Evolutionary conservation across 495 filamentous ascomycete species (phyloP).

Genomic region (Pyronema omphalodes): DNA sequence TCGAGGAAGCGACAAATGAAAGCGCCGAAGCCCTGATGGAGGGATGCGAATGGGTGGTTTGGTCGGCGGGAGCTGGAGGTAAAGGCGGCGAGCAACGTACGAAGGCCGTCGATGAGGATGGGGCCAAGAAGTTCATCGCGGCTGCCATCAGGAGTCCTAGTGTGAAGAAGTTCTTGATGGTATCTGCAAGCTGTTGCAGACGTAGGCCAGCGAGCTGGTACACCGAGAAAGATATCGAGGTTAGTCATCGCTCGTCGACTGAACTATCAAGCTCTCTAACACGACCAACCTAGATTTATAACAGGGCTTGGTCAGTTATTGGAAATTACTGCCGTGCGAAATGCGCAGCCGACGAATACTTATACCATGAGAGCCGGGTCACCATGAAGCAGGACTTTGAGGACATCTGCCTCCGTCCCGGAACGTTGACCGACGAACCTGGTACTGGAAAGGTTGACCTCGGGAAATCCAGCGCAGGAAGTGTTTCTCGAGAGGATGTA

Average conservation of each 20-base stretch:
- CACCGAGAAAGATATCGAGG: conserved; percentile 38
- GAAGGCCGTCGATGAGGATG: conserved; percentile 35
- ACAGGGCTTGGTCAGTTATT: conserved; percentile 34
- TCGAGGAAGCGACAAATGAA: conserved; percentile 38
- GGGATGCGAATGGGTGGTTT: conserved; percentile 62
- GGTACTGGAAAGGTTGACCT: conserved; percentile 43
- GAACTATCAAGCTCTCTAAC: neutral
- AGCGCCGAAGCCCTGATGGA: conserved; percentile 40
- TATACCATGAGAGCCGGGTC: conserved; percentile 29
- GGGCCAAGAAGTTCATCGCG: conserved; percentile 50
- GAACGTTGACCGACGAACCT: conserved; percentile 38
- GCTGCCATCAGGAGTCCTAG: conserved; percentile 39
- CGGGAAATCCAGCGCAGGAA: conserved; percentile 42
- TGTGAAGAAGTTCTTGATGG: conserved; percentile 54
- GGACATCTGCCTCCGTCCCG: conserved; percentile 53
- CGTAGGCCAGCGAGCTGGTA: conserved; percentile 46
- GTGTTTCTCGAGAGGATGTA: conserved; percentile 46
- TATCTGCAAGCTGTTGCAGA: conserved; percentile 30
- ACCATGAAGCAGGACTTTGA: conserved; percentile 34
- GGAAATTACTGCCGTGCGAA: conserved; percentile 57
- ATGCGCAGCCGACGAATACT: conserved; percentile 51
- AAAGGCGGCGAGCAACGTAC: conserved; percentile 49
- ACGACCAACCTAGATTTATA: conserved; percentile 14
- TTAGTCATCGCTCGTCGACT: neutral
- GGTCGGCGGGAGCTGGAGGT: conserved; percentile 67